phyloP scores from a whole-genome alignment of 2,329 filamentous ascomycete genomes.

The Parafenestella ontariensis region DNA sequence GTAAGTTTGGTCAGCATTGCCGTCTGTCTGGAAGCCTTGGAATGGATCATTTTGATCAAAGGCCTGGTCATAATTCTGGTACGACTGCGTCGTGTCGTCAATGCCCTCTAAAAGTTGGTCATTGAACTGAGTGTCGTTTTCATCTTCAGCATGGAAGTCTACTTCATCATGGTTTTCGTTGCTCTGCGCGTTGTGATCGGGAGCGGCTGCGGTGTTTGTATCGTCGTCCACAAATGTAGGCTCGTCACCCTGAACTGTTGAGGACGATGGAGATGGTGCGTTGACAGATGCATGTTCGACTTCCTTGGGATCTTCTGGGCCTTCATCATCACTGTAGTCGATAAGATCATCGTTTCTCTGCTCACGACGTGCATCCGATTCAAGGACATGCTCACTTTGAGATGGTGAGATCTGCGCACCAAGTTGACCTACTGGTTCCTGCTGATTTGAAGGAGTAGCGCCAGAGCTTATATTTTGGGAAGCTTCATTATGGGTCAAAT shows the following conservation, averaged over 20 bases:
- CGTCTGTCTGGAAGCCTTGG: slow-evolving; percentile 21
- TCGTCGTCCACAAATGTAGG: slow-evolving; percentile 17
- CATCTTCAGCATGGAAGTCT: slow-evolving; percentile 6
- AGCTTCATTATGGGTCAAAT: not conserved
- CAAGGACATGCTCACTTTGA: not conserved
- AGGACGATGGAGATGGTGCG: slow-evolving; percentile 36
- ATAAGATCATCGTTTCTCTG: slow-evolving; percentile 52
- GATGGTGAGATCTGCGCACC: not conserved
- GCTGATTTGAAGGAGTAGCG: not conserved
- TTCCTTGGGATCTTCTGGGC: slow-evolving; percentile 20
- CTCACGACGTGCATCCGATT: slow-evolving; percentile 19
- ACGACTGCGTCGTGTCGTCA: slow-evolving; percentile 19
- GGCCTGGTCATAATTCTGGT: slow-evolving; percentile 24
- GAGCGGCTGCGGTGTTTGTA: slow-evolving; percentile 1
- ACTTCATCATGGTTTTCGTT: slow-evolving; percentile 7
- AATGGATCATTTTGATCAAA: slow-evolving; percentile 18
- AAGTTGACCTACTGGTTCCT: slow-evolving; percentile 2
- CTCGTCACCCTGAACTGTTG: slow-evolving; percentile 45
- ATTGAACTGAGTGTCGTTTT: slow-evolving; percentile 1
- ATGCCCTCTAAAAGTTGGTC: slow-evolving; percentile 18
- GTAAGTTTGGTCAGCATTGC: slow-evolving; percentile 35
- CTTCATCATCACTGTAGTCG: slow-evolving; percentile 60
- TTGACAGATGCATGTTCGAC: slow-evolving; percentile 12
- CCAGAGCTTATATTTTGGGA: slow-evolving; percentile 1
- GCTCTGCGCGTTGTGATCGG: slow-evolving; percentile 3